phyloP scores from a whole-genome alignment of 106 monocot species.

The Phalaenopsis aphrodite region DNA sequence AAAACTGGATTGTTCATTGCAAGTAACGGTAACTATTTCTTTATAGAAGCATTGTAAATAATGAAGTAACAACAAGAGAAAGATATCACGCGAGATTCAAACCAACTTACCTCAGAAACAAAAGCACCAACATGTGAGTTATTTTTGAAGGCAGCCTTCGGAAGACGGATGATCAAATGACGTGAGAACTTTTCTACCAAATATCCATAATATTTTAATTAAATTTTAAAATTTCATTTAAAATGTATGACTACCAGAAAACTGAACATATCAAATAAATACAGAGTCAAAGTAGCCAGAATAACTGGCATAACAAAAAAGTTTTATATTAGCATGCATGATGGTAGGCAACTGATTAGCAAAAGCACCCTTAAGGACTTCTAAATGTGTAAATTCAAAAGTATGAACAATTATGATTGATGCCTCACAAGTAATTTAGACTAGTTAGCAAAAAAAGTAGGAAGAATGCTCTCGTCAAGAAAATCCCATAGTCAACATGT shows the following conservation, averaged over 20 bases:
- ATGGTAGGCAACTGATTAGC: not conserved
- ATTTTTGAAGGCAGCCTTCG: constrained; percentile 81
- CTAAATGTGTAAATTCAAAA: not conserved
- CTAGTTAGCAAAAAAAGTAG: not conserved
- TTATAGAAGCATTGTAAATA: not conserved
- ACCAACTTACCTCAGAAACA: constrained; percentile 65
- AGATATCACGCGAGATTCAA: not conserved
- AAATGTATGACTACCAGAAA: not conserved
- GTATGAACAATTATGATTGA: not conserved
- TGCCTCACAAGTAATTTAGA: not conserved
- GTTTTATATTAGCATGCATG: not conserved
- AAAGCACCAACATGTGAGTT: constrained; percentile 92
- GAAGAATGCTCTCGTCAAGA: not conserved
- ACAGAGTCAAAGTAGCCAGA: not conserved
- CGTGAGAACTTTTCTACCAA: constrained; percentile 88
- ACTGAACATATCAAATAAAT: not conserved
- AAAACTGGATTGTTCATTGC: not conserved
- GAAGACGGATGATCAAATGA: constrained; percentile 79
- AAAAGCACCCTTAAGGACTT: not conserved
- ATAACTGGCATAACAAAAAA: not conserved
- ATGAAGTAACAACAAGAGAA: not conserved
- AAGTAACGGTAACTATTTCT: not conserved
- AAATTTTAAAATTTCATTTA: not conserved
- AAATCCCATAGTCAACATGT: no score
- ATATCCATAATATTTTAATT: not conserved